Evolutionary conservation across 2,329 filamentous ascomycete species (phyloP), one percentile per base, ranked within the genome.

Genomic region (Fusarium abutilonis): DNA sequence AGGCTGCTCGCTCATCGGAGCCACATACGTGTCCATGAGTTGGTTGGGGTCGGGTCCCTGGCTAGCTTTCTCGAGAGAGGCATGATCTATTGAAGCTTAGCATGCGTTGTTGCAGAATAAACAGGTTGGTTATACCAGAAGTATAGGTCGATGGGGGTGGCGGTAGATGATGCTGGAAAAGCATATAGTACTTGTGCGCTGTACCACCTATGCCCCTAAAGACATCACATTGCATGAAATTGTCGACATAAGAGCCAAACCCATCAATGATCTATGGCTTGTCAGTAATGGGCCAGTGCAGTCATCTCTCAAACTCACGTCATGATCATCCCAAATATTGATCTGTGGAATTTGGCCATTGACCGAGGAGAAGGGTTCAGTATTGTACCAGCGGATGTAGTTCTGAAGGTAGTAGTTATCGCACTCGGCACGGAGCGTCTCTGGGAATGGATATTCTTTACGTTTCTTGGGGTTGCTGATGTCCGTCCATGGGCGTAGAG

Each of bases 271-370:
- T 93, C 78, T 93, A 68, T 53, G 36, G 17, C 69, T 83, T 79
- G 67, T 89, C 79, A 73, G 56, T 9, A 29, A 21, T 15, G 13
- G 13, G 28, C 26, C 9, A 14, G 13, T 28, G 40, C 14, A 17
- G 4, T 11, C 28, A n/a, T 9, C 15, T 45, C 19, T 15, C 10
- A 38, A 14, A 84, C 78, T 83, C 79, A 85, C 73, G 73, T 95
- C 91, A 74, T 98, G 95, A 69, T 99, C 95, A 75, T 99, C 95
- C 93, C 94, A 99, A 40, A 99, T 91, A 72, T 98, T 99, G 65
- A 99, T 79, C 85, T 97, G 96, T 1, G 95, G 89, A 60, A 99
- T 98, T 74, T 97, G 93, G 2, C 90, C 90, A 67, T 93, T 96
- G 31, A 92, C 92, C 70, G 89, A 82, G 2, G 91, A 89, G 75